Evolutionary conservation across 768 basidiomycete species (phyloP), one percentile per base, ranked within the genome.

Genomic region (Glaciozyma martinii): DNA sequence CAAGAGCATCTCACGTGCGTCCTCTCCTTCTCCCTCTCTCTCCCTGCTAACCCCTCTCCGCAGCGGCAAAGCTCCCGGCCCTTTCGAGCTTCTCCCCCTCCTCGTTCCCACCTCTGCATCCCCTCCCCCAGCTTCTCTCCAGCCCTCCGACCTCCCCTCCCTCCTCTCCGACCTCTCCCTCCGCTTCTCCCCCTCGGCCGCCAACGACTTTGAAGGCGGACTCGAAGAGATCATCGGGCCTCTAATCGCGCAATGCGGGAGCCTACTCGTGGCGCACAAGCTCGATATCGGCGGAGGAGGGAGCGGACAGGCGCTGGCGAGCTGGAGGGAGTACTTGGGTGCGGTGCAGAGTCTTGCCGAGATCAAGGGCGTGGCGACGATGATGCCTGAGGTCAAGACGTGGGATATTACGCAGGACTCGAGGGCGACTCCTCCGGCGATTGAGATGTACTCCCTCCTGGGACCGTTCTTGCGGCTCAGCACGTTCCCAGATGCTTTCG

Each of bases 401-500:
- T 67, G 63, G 56, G 66, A 69, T 21, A 50, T 56, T 16, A 46
- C 59, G n/a, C 23, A 5, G 25, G 43, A 46, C n/a, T 52, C 42
- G 50, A 56, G 56, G 5, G 59, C 54, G 60, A 55, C 43, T 44
- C 56, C 44, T 4, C 58, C 46, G 30, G 44, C 53, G 42, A 57
- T 63, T 18, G 67, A 88, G 85, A 57, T 78, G 71, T 73, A 79
- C 63, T 76, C 76, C 0, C 56, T 97, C 50, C 78, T 98, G 70
- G 95, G 95, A 0, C 91, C 90, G 1, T 76, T 97, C 32, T 83
- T 87, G 66, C 80, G 91, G 42, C 79, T 98, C 59, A 86, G 87
- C 46, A 85, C 92, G 8, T 97, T 94, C 74, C 82, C 85, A 88
- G 98, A 81, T 93, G 90, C 85, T 87, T 93, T 74, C 78, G 73